Evolutionary conservation across 139 green algal species (phyloP).

Genomic region (Edaphochlamys debaryana): DNA sequence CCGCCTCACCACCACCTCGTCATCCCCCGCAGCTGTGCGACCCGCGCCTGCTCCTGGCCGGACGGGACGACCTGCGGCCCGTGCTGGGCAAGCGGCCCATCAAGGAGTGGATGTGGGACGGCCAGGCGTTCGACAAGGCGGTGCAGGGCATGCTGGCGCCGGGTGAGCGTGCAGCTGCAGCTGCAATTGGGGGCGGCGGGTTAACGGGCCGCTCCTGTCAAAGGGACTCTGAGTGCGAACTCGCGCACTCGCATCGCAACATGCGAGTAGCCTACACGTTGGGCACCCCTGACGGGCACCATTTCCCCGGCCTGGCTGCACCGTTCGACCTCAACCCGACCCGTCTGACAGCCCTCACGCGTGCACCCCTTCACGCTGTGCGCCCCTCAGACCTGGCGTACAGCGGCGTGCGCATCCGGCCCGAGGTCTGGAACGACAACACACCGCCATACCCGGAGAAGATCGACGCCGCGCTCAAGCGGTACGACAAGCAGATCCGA

Average conservation of each 20-base stretch:
- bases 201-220: no score
- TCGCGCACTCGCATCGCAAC: no score
- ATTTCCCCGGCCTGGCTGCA: no score
- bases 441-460: slow-evolving; percentile 51
- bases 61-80: slow-evolving; percentile 19
- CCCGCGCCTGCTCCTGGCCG: slow-evolving; percentile 54
- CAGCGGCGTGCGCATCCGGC: slow-evolving; percentile 19
- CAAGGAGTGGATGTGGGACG: slow-evolving; percentile 59
- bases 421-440: slow-evolving; percentile 14
- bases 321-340: no score
- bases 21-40: slow-evolving; percentile 55
- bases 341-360: no score
- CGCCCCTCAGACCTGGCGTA: slow-evolving; percentile 10
- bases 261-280: no score
- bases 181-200: no score
- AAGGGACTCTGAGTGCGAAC: no score
- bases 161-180: no score
- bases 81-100: slow-evolving; percentile 17
- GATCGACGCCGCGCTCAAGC: slow-evolving; percentile 39
- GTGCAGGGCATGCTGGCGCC: slow-evolving; percentile 6
- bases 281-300: no score
- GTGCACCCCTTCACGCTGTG: no score
- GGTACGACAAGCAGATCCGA: slow-evolving; percentile 45
- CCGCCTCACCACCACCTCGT: no score
- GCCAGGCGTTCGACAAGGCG: slow-evolving; percentile 19